Percentiles rank a stretch among this genome's conserved stretches.
phyloP scores from a whole-genome alignment of 2,329 filamentous ascomycete genomes.

The Biscogniauxia mediterranea region DNA sequence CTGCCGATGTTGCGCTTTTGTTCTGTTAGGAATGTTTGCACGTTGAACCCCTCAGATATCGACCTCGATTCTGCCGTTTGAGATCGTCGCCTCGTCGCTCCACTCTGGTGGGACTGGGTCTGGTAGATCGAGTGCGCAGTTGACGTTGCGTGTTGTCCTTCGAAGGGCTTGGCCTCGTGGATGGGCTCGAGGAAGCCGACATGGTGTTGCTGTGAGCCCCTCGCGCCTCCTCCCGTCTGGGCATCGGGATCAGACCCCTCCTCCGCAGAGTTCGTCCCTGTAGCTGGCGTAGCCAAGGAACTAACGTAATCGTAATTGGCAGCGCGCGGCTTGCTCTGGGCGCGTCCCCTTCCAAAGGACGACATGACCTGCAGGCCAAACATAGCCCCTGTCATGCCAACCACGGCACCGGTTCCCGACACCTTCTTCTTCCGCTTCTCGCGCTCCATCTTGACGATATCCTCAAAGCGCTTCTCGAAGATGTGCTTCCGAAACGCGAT shows the following conservation, averaged over 20 bases:
- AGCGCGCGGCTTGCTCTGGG: constrained; percentile 13
- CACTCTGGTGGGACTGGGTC: constrained; percentile 22
- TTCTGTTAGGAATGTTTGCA: constrained; percentile 29
- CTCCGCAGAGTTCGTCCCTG: constrained; percentile 3
- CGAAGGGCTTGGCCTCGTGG: constrained; percentile 17
- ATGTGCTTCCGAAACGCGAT: constrained; percentile 58
- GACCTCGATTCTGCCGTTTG: constrained; percentile 15
- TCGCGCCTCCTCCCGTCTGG: constrained; percentile 6
- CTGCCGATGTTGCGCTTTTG: constrained; percentile 35
- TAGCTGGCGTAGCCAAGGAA: constrained; percentile 5
- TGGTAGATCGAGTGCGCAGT: constrained; percentile 25
- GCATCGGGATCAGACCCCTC: constrained; percentile 9
- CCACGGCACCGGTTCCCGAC: constrained; percentile 21
- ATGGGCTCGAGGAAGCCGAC: constrained; percentile 27
- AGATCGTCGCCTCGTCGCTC: constrained; percentile 15
- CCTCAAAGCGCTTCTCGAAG: constrained; percentile 60
- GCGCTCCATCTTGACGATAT: constrained; percentile 45
- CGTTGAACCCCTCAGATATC: constrained; percentile 21
- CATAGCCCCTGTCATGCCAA: constrained; percentile 29
- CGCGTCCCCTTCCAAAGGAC: constrained; percentile 24
- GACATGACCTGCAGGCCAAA: constrained; percentile 30
- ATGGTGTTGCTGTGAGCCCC: constrained; percentile 19
- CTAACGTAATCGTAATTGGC: constrained; percentile 4
- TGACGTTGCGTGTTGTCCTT: constrained; percentile 11
- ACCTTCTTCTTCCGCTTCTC: constrained; percentile 29